These are phyloP conservation scores for Bipolaris zeicola DNA, from an alignment of 2,329 filamentous ascomycete species.

Conservation along the genomic window DNA sequence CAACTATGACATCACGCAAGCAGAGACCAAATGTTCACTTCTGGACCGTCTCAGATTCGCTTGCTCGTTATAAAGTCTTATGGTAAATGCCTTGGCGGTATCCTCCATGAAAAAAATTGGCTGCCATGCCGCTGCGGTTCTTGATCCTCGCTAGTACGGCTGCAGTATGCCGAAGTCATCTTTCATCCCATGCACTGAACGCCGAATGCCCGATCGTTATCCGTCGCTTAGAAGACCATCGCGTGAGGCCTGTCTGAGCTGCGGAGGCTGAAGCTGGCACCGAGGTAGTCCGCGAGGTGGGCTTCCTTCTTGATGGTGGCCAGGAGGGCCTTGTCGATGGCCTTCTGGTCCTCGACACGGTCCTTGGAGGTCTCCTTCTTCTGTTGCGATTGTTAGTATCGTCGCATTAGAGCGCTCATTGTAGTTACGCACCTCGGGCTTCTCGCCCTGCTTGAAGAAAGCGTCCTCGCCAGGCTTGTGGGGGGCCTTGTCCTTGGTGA, in stretches of 20 bases:
- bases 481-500: conserved; percentile 90
- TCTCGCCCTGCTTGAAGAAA: conserved; percentile 99
- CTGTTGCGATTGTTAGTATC: conserved; percentile 56
- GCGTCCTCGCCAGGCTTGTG: conserved; percentile 97
- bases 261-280: conserved; percentile 95
- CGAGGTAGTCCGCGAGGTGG: conserved; percentile 90
- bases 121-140: conserved; percentile 42
- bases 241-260: conserved; percentile 99
- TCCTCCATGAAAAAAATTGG: conserved; percentile 48
- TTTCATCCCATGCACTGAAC: conserved; percentile 51
- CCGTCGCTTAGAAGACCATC: conserved; percentile 87
- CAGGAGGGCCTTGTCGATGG: conserved; percentile 94
- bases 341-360: conserved; percentile 97
- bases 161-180: conserved; percentile 48
- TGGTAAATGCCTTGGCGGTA: conserved; percentile 49
- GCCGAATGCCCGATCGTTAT: conserved; percentile 45
- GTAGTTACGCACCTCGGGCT: conserved; percentile 77
- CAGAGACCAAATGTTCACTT: conserved; percentile 43
- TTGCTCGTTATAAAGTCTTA: conserved; percentile 49
- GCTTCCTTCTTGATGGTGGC: conserved; percentile 98
- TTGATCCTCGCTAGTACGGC: conserved; percentile 48
- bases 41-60: conserved; percentile 50
- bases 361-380: conserved; percentile 95
- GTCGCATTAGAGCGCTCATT: not conserved
- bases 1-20: conserved; percentile 44